These are phyloP conservation scores for Davidsoniella virescens DNA, from an alignment of 2,329 filamentous ascomycete species.

Conservation along the genomic window DNA sequence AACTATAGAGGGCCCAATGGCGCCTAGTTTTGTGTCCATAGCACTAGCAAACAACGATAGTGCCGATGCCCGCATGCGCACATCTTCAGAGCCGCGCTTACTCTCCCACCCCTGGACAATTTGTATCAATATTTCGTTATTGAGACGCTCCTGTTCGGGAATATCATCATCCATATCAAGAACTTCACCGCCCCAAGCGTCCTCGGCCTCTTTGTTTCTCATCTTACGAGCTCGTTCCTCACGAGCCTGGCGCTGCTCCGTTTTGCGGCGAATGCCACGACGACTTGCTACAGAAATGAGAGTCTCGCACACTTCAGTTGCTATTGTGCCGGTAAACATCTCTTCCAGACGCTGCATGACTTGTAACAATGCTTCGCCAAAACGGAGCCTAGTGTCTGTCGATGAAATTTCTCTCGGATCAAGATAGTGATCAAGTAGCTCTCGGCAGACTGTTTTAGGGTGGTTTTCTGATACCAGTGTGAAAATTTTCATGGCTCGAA, in stretches of 20 bases:
- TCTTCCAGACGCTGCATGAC: slow-evolving; percentile 44
- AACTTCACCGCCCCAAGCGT: slow-evolving; percentile 38
- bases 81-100: slow-evolving; percentile 48
- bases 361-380: slow-evolving; percentile 51
- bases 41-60: slow-evolving; percentile 46
- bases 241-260: slow-evolving; percentile 36
- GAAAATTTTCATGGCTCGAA: slow-evolving; percentile 50
- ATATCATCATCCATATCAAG: slow-evolving; percentile 31
- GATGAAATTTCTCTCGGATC: slow-evolving; percentile 41
- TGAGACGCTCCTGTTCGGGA: slow-evolving; percentile 27
- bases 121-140: slow-evolving; percentile 34
- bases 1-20: slow-evolving; percentile 35
- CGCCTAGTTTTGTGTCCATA: slow-evolving; percentile 43
- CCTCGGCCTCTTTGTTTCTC: slow-evolving; percentile 31
- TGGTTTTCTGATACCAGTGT: slow-evolving; percentile 44
- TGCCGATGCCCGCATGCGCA: slow-evolving; percentile 53
- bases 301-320: slow-evolving; percentile 36
- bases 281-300: slow-evolving; percentile 49
- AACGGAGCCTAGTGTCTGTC: slow-evolving; percentile 48
- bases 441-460: slow-evolving; percentile 42
- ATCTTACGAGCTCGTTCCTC: slow-evolving; percentile 33
- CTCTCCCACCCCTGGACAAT: slow-evolving; percentile 55
- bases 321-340: slow-evolving; percentile 37
- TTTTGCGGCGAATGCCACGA: slow-evolving; percentile 43
- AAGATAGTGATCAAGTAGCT: slow-evolving; percentile 51